phyloP scores from a whole-genome alignment of 768 basidiomycete genomes.

The Cystofilobasidium bisporidii region DNA sequence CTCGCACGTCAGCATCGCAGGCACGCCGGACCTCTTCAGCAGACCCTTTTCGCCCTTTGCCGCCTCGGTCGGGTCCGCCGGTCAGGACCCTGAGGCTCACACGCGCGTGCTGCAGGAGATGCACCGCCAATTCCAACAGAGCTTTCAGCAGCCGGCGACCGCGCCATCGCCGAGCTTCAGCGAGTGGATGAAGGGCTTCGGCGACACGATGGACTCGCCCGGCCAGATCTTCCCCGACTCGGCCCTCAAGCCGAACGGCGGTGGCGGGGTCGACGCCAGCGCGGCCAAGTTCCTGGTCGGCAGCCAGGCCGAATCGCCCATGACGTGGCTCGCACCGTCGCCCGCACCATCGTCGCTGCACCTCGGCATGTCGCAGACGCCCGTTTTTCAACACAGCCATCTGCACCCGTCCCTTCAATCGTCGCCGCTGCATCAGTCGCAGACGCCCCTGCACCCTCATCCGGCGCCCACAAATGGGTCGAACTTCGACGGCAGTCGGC shows the following conservation, averaged over 20 bases:
- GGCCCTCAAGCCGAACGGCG: not conserved
- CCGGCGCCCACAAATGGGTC: not conserved
- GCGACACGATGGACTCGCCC: slow-evolving; percentile 13
- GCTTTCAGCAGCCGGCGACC: slow-evolving; percentile 11
- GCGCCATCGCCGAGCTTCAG: slow-evolving; percentile 19
- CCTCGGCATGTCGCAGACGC: slow-evolving; percentile 7
- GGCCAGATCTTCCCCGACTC: not conserved
- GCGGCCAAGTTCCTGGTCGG: not conserved
- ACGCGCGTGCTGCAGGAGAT: slow-evolving; percentile 2
- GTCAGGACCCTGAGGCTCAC: not conserved
- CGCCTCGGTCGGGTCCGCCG: not conserved
- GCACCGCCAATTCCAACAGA: slow-evolving; percentile 7
- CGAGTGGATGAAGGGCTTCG: slow-evolving; percentile 15
- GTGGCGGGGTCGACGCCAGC: not conserved
- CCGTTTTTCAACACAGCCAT: not conserved
- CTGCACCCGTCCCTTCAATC: not conserved
- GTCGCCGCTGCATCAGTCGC: slow-evolving; percentile 6
- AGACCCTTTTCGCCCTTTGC: not conserved
- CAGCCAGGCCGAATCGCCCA: not conserved
- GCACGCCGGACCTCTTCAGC: slow-evolving; percentile 2
- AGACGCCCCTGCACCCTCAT: not conserved
- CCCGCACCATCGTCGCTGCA: not conserved
- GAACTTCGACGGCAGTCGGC: not conserved
- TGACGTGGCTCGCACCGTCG: not conserved
- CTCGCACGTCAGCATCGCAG: not conserved